phyloP scores from a whole-genome alignment of 768 basidiomycete species.

The Pleurotus giganteus region DNA sequence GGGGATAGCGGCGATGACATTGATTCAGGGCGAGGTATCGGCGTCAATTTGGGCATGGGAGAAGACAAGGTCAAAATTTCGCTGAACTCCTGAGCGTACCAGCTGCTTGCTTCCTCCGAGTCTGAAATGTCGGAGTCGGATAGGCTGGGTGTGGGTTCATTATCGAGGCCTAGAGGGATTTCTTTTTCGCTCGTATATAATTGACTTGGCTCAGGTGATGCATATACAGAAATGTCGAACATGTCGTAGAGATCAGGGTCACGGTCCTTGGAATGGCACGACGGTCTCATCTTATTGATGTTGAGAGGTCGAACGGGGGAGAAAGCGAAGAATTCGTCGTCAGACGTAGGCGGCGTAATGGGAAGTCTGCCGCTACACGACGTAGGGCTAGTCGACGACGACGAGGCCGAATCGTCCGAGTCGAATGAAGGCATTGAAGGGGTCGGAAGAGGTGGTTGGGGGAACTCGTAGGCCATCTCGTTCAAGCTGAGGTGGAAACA shows the following conservation, averaged over 20 bases:
- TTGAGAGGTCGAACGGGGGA: constrained; percentile 49
- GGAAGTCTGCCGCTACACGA: constrained; percentile 22
- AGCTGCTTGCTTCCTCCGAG: constrained; percentile 34
- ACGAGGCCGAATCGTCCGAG: background rate
- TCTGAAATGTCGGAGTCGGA: constrained; percentile 40
- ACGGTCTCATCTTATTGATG: constrained; percentile 36
- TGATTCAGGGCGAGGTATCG: constrained; percentile 32
- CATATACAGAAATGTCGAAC: constrained; percentile 14
- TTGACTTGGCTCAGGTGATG: constrained; percentile 15
- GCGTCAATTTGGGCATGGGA: constrained; percentile 22
- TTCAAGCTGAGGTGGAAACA: background rate
- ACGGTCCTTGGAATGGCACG: constrained; percentile 21
- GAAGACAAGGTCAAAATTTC: constrained; percentile 40
- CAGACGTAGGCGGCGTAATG: constrained; percentile 38
- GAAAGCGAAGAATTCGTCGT: constrained; percentile 50
- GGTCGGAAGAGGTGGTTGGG: background rate
- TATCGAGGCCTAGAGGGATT: constrained; percentile 10
- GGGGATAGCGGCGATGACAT: constrained; percentile 15
- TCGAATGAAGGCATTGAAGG: background rate
- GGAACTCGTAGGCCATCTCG: background rate
- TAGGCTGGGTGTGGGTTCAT: constrained; percentile 13
- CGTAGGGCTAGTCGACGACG: background rate
- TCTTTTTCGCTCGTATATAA: constrained; percentile 17
- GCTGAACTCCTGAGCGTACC: constrained; percentile 56
- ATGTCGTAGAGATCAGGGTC: constrained; percentile 9